Evolutionary conservation across 2,329 filamentous ascomycete species (phyloP), one percentile per base, ranked within the genome.

Genomic region (Purpureocillium lavendulum): DNA sequence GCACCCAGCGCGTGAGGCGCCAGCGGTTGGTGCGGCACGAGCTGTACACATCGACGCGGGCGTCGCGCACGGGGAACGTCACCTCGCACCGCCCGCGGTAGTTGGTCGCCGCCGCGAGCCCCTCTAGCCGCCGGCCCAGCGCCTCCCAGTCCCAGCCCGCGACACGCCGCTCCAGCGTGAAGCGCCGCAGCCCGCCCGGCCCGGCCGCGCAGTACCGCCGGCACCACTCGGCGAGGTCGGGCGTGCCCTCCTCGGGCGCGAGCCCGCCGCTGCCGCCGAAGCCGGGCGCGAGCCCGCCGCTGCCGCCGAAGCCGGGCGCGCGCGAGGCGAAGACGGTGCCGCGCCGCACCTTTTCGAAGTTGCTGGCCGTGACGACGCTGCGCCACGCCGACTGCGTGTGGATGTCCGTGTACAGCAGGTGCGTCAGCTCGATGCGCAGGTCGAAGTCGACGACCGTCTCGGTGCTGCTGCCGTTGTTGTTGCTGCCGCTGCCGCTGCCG

Each of bases 1-100:
- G 64, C 33, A 87, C 65, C 78, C 79, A 86, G 7, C 55, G 56
- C 1, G 70, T 80, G 34, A 79, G 63, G 1, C 84, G 76, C 75
- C 80, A 84, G 24, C 66, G 60, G 53, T 86, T 87, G 43, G 77
- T 64, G 37, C 62, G 67, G 48, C 73, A 75, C 4, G 73, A 66
- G 39, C 76, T 84, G 62, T 82, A 84, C 35, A 85, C 68, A 38
- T 82, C 73, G 15, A 84, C 65, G 16, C 65, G 64, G 12, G 62
- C 61, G 47, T 81, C 69, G 26, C 71, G 68, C 10, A 74, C 63
- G 0, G 78, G 77, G 49, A 87, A 82, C 0, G 63, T 59, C 38
- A 88, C 67, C 13, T 58, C 45, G 16, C 84, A 56, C 39, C 69
- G 61, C 7, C 84, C 84, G 18, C 73, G 72, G 61, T 88, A 89